Conservation (phyloP, 108 stramenopile genomes). For the Conticribra weissflogii region DNA sequence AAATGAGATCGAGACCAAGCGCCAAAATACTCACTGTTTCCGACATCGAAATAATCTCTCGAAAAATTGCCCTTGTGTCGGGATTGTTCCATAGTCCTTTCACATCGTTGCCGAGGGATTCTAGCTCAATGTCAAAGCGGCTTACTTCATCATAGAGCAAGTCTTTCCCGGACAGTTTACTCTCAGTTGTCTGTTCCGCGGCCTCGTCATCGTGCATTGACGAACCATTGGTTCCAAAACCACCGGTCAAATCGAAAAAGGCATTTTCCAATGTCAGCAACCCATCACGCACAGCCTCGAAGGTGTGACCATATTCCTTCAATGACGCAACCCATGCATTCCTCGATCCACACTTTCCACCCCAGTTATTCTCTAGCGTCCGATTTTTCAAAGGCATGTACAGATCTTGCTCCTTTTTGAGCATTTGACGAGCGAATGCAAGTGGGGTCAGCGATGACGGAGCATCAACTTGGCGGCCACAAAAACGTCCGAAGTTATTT, state of each 20-base stretch:
- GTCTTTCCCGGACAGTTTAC: slow-evolving; percentile 46
- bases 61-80: slow-evolving; percentile 69
- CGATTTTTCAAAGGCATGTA: slow-evolving; percentile 76
- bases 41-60: slow-evolving; percentile 66
- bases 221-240: slow-evolving; percentile 34
- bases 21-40: slow-evolving; percentile 74
- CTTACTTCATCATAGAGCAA: slow-evolving; percentile 59
- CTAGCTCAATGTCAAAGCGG: slow-evolving; percentile 83
- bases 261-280: slow-evolving; percentile 81
- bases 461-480: slow-evolving; percentile 81
- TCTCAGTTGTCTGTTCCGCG: slow-evolving; percentile 3
- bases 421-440: slow-evolving; percentile 74
- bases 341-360: slow-evolving; percentile 78
- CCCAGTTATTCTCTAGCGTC: slow-evolving; percentile 81
- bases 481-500: slow-evolving; percentile 74
- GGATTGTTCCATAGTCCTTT: slow-evolving; percentile 79
- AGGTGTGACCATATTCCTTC: slow-evolving; percentile 77
- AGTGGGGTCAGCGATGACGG: slow-evolving; percentile 65
- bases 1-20: slow-evolving; percentile 77
- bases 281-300: slow-evolving; percentile 67
- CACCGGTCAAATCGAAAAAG: slow-evolving; percentile 75
- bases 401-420: slow-evolving; percentile 79
- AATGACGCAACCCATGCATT: slow-evolving; percentile 82
- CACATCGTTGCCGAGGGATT: slow-evolving; percentile 69
- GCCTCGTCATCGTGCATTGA: slow-evolving; percentile 5